Evolutionary conservation across 23 red algal species (phyloP), one percentile per base, ranked within the genome.

Genomic region (Gracilariopsis chorda): DNA sequence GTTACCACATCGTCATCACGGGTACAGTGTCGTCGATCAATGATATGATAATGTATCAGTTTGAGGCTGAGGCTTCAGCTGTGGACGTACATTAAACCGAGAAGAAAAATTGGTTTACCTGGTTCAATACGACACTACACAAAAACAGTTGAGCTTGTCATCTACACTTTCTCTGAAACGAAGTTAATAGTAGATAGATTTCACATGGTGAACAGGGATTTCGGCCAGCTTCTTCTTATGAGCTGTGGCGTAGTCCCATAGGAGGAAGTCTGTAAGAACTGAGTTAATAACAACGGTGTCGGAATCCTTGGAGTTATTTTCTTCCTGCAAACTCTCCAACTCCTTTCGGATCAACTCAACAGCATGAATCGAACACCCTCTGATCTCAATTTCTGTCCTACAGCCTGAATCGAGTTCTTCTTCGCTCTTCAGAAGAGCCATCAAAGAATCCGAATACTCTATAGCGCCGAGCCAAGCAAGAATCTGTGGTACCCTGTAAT

Each of bases 161-260:
- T n/a, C n/a, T n/a, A n/a, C n/a, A n/a, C n/a, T n/a, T n/a, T n/a
- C n/a, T n/a, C n/a, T n/a, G n/a, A n/a, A n/a, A n/a, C 2, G n/a
- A 1, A 30, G 57, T 42, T 59, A 86, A 34, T 86, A 86, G 45
- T 69, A 86, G 17, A 72, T 48, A 57, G 82, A 86, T 42, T 37
- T 55, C 44, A 71, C 62, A 48, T 36, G 82, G 43, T 86, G 82
- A 45, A 86, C 71, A 2, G 82, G 82, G 20, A 86, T 24, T 44
- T 73, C 39, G 21, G 58, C 21, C 21, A 86, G 62, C 27, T 86
- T 41, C 27, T 53, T 44, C 40, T 65, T 44, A 42, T 86, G 82
- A 32, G 41, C 59, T 17, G 82, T 72, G 2, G 82, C 82, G 82
- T 86, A 86, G 45, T 86, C 82, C 82, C 82, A 86, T 41, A 86